These are phyloP conservation scores for Xylaria sp. DNA, from an alignment of 2,329 filamentous ascomycete genomes.

Conservation along the genomic window DNA sequence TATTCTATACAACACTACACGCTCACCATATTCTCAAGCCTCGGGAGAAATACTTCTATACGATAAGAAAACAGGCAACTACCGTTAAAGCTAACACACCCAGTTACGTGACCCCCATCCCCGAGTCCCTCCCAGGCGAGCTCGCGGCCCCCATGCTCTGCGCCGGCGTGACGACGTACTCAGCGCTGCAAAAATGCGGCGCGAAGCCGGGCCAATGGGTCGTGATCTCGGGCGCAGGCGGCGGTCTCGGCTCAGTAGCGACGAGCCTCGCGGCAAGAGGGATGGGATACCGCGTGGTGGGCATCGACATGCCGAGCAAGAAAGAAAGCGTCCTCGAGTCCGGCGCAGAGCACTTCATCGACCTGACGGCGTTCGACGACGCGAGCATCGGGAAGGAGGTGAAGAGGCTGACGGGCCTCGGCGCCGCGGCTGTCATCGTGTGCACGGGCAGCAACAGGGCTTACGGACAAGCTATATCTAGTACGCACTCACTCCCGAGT, in stretches of 20 bases:
- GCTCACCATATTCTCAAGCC: not conserved
- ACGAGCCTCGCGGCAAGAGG: constrained; percentile 27
- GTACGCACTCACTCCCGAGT: not conserved
- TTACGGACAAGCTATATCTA: constrained; percentile 30
- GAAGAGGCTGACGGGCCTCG: constrained; percentile 33
- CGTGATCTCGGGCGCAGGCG: constrained; percentile 36
- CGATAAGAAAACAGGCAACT: not conserved
- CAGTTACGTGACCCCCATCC: constrained; percentile 38
- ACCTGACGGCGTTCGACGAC: constrained; percentile 31
- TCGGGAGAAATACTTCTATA: not conserved
- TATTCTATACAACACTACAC: not conserved
- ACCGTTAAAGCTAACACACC: not conserved
- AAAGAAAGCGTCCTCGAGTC: constrained; percentile 22
- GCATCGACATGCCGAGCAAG: constrained; percentile 36
- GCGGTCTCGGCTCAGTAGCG: constrained; percentile 35
- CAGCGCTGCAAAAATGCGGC: constrained; percentile 33
- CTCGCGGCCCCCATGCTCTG: constrained; percentile 38
- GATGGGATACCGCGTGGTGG: constrained; percentile 37
- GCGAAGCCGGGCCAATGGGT: constrained; percentile 35
- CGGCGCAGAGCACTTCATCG: constrained; percentile 39
- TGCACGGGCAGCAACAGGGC: constrained; percentile 34
- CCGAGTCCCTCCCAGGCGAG: constrained; percentile 29
- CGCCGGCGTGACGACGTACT: constrained; percentile 37
- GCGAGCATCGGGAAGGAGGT: constrained; percentile 31
- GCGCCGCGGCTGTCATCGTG: constrained; percentile 35